These are phyloP conservation scores for Aureobasidium uvarum DNA, from an alignment of 2,329 filamentous ascomycete genomes.

Conservation along the genomic window DNA sequence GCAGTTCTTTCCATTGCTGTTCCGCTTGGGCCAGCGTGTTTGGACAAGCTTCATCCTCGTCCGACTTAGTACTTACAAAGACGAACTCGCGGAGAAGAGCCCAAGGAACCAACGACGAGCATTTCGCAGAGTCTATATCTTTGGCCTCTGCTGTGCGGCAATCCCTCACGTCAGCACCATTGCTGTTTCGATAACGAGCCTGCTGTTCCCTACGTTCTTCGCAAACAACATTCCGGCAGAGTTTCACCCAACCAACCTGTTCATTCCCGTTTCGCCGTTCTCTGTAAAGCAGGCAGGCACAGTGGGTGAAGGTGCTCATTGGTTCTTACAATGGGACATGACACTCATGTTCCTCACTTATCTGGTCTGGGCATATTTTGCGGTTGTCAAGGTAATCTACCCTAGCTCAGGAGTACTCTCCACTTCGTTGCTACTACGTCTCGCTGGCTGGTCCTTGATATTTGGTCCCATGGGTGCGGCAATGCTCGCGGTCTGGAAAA, in stretches of 20 bases:
- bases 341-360: slow-evolving; percentile 14
- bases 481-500: slow-evolving; percentile 16
- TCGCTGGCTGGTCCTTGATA: neutral
- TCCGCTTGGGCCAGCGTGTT: neutral
- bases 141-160: slow-evolving; percentile 7
- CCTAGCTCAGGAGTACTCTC: neutral
- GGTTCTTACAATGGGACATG: slow-evolving; percentile 27
- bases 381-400: neutral
- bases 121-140: slow-evolving; percentile 2
- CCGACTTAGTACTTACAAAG: neutral
- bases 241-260: slow-evolving; percentile 6
- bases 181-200: neutral
- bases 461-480: slow-evolving; percentile 16
- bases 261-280: slow-evolving; percentile 11
- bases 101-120: neutral
- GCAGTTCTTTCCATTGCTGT: slow-evolving; percentile 24
- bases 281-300: slow-evolving; percentile 1
- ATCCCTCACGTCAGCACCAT: slow-evolving; percentile 6
- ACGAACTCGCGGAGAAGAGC: neutral
- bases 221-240: neutral
- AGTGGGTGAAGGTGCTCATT: slow-evolving; percentile 21
- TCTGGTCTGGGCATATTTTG: slow-evolving; percentile 14
- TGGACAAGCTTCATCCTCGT: neutral
- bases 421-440: neutral
- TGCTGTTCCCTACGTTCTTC: slow-evolving; percentile 12